phyloP scores from a whole-genome alignment of 2,329 filamentous ascomycete genomes.

The Cordyceps tenuipes region DNA sequence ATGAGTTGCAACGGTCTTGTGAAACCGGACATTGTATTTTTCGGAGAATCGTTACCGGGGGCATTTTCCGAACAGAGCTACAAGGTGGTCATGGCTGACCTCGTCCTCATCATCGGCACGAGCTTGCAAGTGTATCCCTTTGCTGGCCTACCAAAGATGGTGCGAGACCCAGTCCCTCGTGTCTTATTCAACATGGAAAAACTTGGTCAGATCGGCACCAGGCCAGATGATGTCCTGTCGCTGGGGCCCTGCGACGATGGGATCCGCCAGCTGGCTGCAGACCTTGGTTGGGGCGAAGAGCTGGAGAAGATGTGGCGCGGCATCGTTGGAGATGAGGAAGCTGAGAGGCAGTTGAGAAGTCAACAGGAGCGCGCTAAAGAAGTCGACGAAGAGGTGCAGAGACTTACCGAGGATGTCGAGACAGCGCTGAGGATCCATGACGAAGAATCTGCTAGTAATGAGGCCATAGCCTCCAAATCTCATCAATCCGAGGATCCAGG shows the following conservation, averaged over 20 bases:
- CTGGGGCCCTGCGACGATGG: slow-evolving; percentile 79
- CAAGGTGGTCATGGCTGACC: slow-evolving; percentile 56
- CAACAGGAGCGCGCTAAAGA: slow-evolving; percentile 23
- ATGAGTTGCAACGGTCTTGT: slow-evolving; percentile 65
- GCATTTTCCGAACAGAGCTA: slow-evolving; percentile 28
- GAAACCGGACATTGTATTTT: slow-evolving; percentile 94
- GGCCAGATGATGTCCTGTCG: slow-evolving; percentile 75
- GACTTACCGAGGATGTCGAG: slow-evolving; percentile 29
- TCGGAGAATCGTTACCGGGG: slow-evolving; percentile 59
- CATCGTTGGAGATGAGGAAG: slow-evolving; percentile 54
- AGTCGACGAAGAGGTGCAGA: slow-evolving; percentile 37
- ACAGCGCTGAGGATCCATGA: slow-evolving; percentile 24
- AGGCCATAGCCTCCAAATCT: slow-evolving; percentile 1
- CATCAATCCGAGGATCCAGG: slow-evolving; percentile 25
- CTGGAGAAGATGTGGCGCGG: slow-evolving; percentile 67
- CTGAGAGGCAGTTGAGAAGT: slow-evolving; percentile 36
- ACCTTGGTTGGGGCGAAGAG: slow-evolving; percentile 78
- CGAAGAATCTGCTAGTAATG: slow-evolving; percentile 11
- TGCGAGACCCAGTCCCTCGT: slow-evolving; percentile 56
- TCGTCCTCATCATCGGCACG: slow-evolving; percentile 81
- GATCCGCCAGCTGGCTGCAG: slow-evolving; percentile 67
- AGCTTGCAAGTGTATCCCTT: slow-evolving; percentile 86
- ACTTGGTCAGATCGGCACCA: slow-evolving; percentile 69
- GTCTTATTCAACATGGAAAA: slow-evolving; percentile 80
- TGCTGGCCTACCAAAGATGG: slow-evolving; percentile 64